A percentile compares a stretch with the other conserved stretches of the same genome.
Evolutionary conservation across 768 basidiomycete species (phyloP).

Genomic region (Hebeloma cylindrosporum): DNA sequence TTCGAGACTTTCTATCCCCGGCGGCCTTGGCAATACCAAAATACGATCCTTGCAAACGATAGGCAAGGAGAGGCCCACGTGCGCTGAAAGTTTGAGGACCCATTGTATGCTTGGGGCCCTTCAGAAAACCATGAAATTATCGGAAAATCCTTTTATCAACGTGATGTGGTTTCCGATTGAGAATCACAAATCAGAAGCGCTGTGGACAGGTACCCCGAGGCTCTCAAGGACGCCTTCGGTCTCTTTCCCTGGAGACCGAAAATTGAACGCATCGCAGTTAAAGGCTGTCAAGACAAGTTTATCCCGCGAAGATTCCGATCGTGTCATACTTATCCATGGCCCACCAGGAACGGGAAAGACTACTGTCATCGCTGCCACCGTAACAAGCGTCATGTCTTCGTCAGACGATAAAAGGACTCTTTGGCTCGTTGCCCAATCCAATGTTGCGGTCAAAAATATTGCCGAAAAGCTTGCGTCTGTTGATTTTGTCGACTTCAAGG

Average conservation of each 20-base stretch:
- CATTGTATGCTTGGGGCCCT: conserved; percentile 29
- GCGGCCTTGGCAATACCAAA: conserved; percentile 4
- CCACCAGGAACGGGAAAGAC: conserved; percentile 70
- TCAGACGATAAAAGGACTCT: conserved; percentile 34
- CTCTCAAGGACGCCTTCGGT: conserved; percentile 12
- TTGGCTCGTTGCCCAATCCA: conserved; percentile 74
- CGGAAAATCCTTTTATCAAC: conserved; percentile 33
- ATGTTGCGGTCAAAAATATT: conserved; percentile 80
- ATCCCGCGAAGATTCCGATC: conserved; percentile 27
- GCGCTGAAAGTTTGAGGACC: conserved; percentile 38
- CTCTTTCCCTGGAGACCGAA: conserved; percentile 18
- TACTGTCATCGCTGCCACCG: conserved; percentile 55
- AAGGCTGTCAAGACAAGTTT: conserved; percentile 35
- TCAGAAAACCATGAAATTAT: conserved; percentile 26
- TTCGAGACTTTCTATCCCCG: too few species aligned
- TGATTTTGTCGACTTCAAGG: conserved; percentile 49
- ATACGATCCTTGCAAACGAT: conserved; percentile 30
- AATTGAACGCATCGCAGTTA: conserved; percentile 37
- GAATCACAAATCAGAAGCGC: conserved; percentile 18
- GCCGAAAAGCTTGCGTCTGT: conserved; percentile 63
- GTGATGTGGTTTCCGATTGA: conserved; percentile 32
- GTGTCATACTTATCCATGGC: conserved; percentile 42
- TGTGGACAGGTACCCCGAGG: too few species aligned
- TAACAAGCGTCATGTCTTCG: conserved; percentile 34
- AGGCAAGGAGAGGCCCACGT: conserved; percentile 49